phyloP scores from a whole-genome alignment of 805 yeast species.

The Barnettozyma sucrosica region DNA sequence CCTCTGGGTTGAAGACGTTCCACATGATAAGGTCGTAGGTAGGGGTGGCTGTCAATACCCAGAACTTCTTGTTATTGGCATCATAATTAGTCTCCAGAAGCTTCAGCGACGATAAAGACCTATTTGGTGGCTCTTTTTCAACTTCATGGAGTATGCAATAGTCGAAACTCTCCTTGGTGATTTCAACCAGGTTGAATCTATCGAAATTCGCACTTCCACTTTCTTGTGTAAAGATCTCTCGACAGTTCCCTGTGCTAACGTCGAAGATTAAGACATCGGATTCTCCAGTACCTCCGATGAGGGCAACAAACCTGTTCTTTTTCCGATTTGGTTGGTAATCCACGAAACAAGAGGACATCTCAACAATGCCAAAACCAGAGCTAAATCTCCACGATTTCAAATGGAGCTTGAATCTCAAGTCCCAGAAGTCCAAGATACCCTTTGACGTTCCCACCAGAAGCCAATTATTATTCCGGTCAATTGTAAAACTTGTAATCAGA shows the following conservation, averaged over 20 bases:
- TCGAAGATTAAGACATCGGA: conserved; percentile 72
- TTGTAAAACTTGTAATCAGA: conserved; percentile 49
- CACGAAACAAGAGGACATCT: conserved; percentile 40
- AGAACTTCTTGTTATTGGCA: conserved; percentile 15
- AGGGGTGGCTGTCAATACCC: conserved; percentile 16
- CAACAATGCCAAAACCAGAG: conserved; percentile 42
- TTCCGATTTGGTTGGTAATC: conserved; percentile 30
- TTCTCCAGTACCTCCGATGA: conserved; percentile 61
- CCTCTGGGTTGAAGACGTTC: conserved; percentile 29
- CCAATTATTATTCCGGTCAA: conserved; percentile 55
- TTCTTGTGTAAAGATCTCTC: conserved; percentile 31
- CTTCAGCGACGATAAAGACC: conserved; percentile 17
- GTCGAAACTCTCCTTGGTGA: conserved; percentile 7
- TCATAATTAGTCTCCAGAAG: conserved; percentile 18
- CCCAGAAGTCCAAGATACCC: conserved; percentile 80
- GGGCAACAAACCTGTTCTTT: conserved; percentile 41
- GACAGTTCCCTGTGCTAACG: conserved; percentile 55
- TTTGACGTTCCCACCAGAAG: conserved; percentile 65
- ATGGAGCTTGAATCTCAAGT: conserved; percentile 56
- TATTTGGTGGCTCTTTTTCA: neutral
- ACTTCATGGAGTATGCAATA: neutral
- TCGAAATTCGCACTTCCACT: conserved; percentile 14
- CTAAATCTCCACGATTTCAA: conserved; percentile 60
- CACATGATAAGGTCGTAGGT: conserved; percentile 28
- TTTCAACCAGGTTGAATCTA: conserved; percentile 15